Evolutionary conservation across 345 rosid genomes (phyloP).

Genomic region (Citrus unshiu): DNA sequence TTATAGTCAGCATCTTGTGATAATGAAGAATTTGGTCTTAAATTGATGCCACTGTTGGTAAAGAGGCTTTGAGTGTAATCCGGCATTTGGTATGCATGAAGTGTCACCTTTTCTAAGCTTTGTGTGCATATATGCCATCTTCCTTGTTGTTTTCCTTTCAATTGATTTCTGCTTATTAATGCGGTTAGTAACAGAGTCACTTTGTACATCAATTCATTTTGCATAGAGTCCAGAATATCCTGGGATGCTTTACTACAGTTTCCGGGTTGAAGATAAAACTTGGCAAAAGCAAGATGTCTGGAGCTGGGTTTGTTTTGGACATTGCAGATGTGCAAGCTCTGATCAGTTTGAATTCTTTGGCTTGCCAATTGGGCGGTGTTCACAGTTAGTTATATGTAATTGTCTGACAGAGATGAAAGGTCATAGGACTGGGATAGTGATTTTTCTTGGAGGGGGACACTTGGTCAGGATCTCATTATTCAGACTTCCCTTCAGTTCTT

Average conservation of each 20-base stretch:
- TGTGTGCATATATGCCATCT: not conserved
- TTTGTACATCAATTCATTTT: not conserved
- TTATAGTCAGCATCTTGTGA: not conserved
- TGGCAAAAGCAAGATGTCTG: constrained; percentile 30
- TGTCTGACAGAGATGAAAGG: constrained; percentile 11
- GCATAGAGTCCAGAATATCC: constrained; percentile 25
- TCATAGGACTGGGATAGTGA: constrained; percentile 12
- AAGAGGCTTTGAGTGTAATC: not conserved
- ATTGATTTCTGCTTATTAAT: not conserved
- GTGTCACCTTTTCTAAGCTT: no score
- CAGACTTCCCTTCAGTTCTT: not conserved
- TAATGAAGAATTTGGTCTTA: not conserved
- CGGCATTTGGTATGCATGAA: not conserved
- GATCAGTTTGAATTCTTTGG: constrained; percentile 18
- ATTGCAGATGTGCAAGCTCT: constrained; percentile 25
- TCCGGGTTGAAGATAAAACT: constrained; percentile 38
- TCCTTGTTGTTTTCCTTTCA: not conserved
- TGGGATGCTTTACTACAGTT: constrained; percentile 40
- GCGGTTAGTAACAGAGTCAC: not conserved
- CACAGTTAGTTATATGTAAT: constrained; percentile 2
- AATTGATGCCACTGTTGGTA: not conserved
- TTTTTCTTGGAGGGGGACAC: not conserved
- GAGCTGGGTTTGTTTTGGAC: constrained; percentile 29
- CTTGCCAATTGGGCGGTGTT: constrained; percentile 11
- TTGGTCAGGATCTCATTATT: constrained; percentile 8